A percentile compares a stretch with the other conserved stretches of the same genome.
Evolutionary conservation across 169 alveolate species (phyloP).

Genomic region (Cryptosporidium sp.): DNA sequence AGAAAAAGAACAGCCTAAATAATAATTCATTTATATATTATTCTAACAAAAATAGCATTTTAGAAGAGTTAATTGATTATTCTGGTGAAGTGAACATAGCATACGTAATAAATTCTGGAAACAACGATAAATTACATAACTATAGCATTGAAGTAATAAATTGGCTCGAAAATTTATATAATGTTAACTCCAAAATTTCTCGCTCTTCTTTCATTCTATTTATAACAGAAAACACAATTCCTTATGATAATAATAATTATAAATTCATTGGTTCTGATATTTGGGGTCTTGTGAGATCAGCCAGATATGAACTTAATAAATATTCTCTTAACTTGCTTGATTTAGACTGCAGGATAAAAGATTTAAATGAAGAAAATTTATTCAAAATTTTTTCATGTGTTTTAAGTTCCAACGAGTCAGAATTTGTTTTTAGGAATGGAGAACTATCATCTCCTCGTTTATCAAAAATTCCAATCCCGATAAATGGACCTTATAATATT

Average conservation of each 20-base stretch:
- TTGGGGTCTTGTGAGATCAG: conserved; percentile 69
- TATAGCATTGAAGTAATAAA: conserved; percentile 19
- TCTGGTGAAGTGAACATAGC: conserved; percentile 31
- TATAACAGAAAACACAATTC: conserved; percentile 32
- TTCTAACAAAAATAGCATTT: neutral
- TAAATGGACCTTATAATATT: conserved; percentile 31
- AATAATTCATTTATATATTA: neutral
- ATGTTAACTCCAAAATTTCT: neutral
- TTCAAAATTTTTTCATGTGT: conserved; percentile 3
- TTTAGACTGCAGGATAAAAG: neutral
- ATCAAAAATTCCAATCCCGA: neutral
- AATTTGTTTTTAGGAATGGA: conserved; percentile 23
- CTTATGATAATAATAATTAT: neutral
- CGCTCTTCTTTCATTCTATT: neutral
- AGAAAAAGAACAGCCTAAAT: neutral
- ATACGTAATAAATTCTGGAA: neutral
- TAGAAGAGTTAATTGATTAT: neutral
- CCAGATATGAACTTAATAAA: conserved; percentile 33
- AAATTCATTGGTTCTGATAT: conserved; percentile 53
- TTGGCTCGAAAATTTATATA: neutral
- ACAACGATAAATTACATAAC: neutral
- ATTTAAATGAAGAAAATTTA: neutral
- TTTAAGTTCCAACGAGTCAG: conserved; percentile 34
- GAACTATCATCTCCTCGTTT: conserved; percentile 26
- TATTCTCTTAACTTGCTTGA: conserved; percentile 30